Percentiles rank a stretch among this genome's conserved stretches.
These are phyloP conservation scores for Aspergillus olivimuriae DNA, from an alignment of 495 filamentous ascomycete species.

Conservation along the genomic window DNA sequence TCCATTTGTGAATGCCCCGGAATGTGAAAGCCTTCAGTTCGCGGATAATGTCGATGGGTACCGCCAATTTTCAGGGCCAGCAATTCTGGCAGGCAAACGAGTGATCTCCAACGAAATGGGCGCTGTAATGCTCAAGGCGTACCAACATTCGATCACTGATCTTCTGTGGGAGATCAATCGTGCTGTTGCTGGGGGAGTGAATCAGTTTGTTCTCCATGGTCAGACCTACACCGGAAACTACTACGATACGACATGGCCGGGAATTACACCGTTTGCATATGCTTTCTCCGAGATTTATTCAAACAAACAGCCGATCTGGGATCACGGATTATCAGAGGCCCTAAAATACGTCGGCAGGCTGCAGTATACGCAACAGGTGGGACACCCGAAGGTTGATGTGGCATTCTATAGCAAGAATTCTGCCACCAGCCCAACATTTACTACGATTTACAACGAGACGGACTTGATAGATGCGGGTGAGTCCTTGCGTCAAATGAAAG, in stretches of 20 bases:
- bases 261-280: constrained; percentile 40
- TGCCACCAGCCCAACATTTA: constrained; percentile 10
- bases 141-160: constrained; percentile 18
- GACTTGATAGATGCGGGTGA: constrained; percentile 15
- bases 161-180: constrained; percentile 25
- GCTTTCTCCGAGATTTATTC: constrained; percentile 38
- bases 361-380: constrained; percentile 31
- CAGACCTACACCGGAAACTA: constrained; percentile 35
- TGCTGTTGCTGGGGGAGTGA: constrained; percentile 35
- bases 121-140: constrained; percentile 21
- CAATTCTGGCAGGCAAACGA: constrained; percentile 28
- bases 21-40: constrained; percentile 42
- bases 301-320: constrained; percentile 38
- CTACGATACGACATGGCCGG: constrained; percentile 40
- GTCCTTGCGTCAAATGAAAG: background rate
- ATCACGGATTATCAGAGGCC: constrained; percentile 27
- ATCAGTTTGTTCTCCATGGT: constrained; percentile 42
- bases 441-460: constrained; percentile 12
- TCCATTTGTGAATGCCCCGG: constrained; percentile 37
- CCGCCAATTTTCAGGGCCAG: constrained; percentile 40
- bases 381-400: constrained; percentile 37
- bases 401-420: constrained; percentile 30
- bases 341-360: constrained; percentile 35
- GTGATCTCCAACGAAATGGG: constrained; percentile 40
- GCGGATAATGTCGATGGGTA: constrained; percentile 36